phyloP scores from a whole-genome alignment of 2,329 filamentous ascomycete species.

The Aspergillus aculeatus region DNA sequence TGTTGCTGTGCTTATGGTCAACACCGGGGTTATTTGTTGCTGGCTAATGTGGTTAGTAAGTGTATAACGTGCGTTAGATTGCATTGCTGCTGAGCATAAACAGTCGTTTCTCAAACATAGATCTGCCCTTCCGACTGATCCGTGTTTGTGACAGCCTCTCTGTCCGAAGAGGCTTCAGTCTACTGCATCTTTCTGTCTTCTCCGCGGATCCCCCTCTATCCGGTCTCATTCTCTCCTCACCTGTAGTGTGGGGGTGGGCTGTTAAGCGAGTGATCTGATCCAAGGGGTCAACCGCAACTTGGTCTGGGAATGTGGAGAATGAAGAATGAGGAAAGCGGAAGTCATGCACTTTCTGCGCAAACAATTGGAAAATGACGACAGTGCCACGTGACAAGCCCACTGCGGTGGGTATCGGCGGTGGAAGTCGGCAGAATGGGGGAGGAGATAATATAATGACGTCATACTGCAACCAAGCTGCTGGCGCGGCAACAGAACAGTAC shows the following conservation, averaged over 20 bases:
- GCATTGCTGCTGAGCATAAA: constrained; percentile 2
- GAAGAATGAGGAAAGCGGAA: neutral
- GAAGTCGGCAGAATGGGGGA: neutral
- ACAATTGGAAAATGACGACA: neutral
- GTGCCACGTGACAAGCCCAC: neutral
- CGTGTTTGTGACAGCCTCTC: constrained; percentile 6
- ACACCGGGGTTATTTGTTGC: neutral
- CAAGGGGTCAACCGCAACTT: neutral
- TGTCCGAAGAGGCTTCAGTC: neutral
- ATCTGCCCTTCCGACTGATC: constrained; percentile 2
- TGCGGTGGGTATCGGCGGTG: neutral
- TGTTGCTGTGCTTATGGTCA: neutral
- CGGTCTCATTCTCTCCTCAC: neutral
- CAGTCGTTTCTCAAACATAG: neutral
- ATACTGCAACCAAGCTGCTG: neutral
- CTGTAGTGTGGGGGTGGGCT: neutral
- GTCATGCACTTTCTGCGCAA: neutral
- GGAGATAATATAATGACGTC: neutral
- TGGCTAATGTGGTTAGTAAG: neutral
- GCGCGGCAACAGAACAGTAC: neutral
- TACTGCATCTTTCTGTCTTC: neutral
- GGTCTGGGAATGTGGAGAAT: neutral
- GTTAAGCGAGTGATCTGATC: neutral
- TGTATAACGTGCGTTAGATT: neutral
- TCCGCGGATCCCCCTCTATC: neutral